Evolutionary conservation across 2,329 filamentous ascomycete species (phyloP).

Genomic region (Apiospora saccharicola): DNA sequence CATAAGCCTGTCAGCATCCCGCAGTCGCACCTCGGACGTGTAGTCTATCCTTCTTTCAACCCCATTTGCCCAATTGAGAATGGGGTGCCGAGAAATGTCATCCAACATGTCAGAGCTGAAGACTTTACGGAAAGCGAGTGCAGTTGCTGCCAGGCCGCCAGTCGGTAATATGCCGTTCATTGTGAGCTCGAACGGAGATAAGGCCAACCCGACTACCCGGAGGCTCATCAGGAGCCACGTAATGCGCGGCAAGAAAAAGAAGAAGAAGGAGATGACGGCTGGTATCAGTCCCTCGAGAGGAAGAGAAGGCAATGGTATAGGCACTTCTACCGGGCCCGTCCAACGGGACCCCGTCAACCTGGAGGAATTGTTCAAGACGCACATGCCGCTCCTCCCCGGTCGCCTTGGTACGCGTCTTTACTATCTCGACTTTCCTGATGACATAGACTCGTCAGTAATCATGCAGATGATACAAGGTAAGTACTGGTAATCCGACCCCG

Average conservation of each 20-base stretch:
- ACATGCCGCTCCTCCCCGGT: slow-evolving; percentile 27
- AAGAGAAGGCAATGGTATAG: neutral
- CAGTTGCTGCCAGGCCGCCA: neutral
- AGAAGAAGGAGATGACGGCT: too few species aligned
- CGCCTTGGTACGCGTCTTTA: slow-evolving; percentile 35
- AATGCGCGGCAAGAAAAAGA: slow-evolving; percentile 51
- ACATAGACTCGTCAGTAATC: slow-evolving; percentile 37
- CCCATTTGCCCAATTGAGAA: neutral
- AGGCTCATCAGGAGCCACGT: slow-evolving; percentile 50
- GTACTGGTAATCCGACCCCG: too few species aligned
- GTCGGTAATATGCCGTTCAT: slow-evolving; percentile 41
- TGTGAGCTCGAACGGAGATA: slow-evolving; percentile 38
- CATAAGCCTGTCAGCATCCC: neutral
- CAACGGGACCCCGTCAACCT: neutral
- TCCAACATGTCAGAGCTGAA: neutral
- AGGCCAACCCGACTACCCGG: slow-evolving; percentile 41
- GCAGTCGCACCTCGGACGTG: neutral
- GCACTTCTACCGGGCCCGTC: neutral
- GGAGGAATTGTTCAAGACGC: neutral
- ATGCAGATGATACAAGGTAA: slow-evolving; percentile 41
- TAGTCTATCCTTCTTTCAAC: neutral
- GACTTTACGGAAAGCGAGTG: neutral
- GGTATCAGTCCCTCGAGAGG: too few species aligned
- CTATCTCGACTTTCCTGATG: slow-evolving; percentile 37
- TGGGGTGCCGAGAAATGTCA: neutral